These are phyloP conservation scores for Rhodotorula paludigena DNA, from an alignment of 768 basidiomycete genomes.

Conservation along the genomic window DNA sequence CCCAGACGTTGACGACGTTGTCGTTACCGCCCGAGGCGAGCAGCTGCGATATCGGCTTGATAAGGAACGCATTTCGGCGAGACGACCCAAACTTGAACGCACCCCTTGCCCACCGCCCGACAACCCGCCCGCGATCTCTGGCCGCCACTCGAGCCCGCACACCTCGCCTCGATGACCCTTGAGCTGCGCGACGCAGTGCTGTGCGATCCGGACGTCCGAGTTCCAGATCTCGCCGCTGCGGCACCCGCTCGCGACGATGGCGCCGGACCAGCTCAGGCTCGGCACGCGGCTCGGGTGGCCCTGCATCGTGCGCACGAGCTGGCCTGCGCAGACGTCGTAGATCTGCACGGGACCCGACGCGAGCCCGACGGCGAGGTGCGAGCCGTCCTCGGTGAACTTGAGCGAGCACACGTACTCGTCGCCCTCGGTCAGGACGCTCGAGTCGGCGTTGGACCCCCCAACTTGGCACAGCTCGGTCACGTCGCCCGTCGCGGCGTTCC, in stretches of 20 bases:
- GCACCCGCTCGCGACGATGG: conserved; percentile 80
- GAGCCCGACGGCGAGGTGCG: conserved; percentile 73
- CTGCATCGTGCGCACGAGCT: conserved; percentile 81
- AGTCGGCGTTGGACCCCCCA: conserved; percentile 53
- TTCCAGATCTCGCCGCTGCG: conserved; percentile 93
- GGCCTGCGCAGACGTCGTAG: conserved; percentile 79
- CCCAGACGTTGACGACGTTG: conserved; percentile 98
- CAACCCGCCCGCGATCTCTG: conserved; percentile 58
- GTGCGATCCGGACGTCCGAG: conserved; percentile 82
- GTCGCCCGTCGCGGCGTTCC: conserved; percentile 82
- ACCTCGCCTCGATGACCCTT: conserved; percentile 87
- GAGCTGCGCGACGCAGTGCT: conserved; percentile 85
- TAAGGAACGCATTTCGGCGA: too few species aligned
- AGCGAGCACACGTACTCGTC: conserved; percentile 42
- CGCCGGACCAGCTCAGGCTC: conserved; percentile 72
- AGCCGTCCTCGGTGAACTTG: conserved; percentile 50
- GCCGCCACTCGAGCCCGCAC: conserved; percentile 83
- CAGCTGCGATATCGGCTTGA: conserved; percentile 56
- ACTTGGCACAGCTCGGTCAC: conserved; percentile 57
- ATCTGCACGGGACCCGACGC: conserved; percentile 82
- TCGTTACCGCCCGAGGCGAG: conserved; percentile 95
- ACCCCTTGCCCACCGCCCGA: conserved; percentile 42
- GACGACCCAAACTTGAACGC: background rate
- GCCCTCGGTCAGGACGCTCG: conserved; percentile 18
- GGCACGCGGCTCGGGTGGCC: conserved; percentile 82